Percentiles rank a stretch among this genome's conserved stretches.
Conservation (phyloP, 1,284 basidiomycete species). For the Ustilago trichophora region DNA sequence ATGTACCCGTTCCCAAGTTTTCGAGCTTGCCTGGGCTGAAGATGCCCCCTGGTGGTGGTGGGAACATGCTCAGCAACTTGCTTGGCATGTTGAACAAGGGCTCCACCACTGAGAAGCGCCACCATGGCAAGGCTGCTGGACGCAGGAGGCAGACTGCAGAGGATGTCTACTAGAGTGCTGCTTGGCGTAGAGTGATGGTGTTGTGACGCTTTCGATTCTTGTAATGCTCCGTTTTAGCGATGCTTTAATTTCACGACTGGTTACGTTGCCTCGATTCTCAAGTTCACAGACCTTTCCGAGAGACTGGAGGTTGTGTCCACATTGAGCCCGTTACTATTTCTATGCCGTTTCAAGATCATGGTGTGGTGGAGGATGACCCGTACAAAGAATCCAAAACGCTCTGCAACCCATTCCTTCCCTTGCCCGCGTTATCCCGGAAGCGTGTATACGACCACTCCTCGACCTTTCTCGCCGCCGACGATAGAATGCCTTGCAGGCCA, state of each 20-base stretch:
- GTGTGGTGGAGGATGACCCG: background rate
- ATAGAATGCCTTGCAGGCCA: slow-evolving; percentile 30
- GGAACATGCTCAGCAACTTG: slow-evolving; percentile 15
- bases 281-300: too few relatives aligned
- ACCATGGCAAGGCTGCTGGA: background rate
- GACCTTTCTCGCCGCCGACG: slow-evolving; percentile 47
- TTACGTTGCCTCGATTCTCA: too few relatives aligned
- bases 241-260: too few relatives aligned
- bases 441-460: slow-evolving; percentile 50
- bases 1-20: slow-evolving; percentile 22
- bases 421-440: slow-evolving; percentile 53
- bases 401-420: slow-evolving; percentile 45
- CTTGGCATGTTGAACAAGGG: slow-evolving; percentile 7
- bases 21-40: slow-evolving; percentile 18
- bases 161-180: background rate
- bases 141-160: slow-evolving; percentile 4
- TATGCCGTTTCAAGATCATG: background rate
- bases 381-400: slow-evolving; percentile 45
- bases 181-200: too few relatives aligned
- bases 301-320: background rate
- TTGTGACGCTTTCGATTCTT: too few relatives aligned
- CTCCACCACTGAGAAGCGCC: background rate
- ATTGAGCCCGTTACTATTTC: slow-evolving; percentile 7
- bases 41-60: slow-evolving; percentile 10
- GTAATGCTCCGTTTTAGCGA: too few relatives aligned